Conservation (phyloP, 2,329 filamentous ascomycete species). For the Scleromitrula shiraiana region DNA sequence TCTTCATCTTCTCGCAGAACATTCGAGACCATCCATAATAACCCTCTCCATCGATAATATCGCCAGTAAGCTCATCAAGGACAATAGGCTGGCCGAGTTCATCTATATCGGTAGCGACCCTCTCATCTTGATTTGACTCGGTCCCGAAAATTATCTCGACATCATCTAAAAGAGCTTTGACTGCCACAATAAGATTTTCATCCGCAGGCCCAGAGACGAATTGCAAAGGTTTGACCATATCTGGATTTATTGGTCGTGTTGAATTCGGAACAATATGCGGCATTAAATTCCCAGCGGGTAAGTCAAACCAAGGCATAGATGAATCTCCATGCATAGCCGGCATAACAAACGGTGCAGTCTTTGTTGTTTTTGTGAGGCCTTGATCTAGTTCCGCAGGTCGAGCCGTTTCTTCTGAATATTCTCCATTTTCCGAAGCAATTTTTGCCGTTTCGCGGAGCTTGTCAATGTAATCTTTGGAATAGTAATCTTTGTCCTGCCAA, state of each 20-base stretch:
- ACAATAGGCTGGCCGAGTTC: conserved; percentile 64
- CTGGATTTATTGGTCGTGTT: conserved; percentile 62
- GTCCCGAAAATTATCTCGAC: conserved; percentile 60
- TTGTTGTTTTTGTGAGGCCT: conserved; percentile 42
- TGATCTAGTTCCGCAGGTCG: conserved; percentile 10
- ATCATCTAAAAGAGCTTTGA: conserved; percentile 63
- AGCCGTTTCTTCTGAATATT: conserved; percentile 21
- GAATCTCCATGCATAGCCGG: conserved; percentile 71
- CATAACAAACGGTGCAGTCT: conserved; percentile 59
- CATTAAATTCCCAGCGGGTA: conserved; percentile 75
- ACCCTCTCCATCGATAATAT: conserved; percentile 56
- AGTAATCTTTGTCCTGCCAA: conserved; percentile 63
- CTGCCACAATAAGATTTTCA: conserved; percentile 53
- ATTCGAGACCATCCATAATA: conserved; percentile 83
- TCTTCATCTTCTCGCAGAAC: conserved; percentile 77
- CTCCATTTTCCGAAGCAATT: conserved; percentile 30
- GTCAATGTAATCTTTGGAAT: conserved; percentile 43
- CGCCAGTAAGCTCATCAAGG: conserved; percentile 56
- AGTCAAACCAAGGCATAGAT: conserved; percentile 67
- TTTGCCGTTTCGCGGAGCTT: conserved; percentile 53
- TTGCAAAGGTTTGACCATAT: conserved; percentile 63
- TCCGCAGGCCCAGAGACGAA: conserved; percentile 62
- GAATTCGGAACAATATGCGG: conserved; percentile 72
- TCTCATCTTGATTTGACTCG: conserved; percentile 40
- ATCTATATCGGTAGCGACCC: conserved; percentile 55